These are phyloP conservation scores for Neocucurbitaria cava DNA, from an alignment of 2,329 filamentous ascomycete species.

Conservation along the genomic window DNA sequence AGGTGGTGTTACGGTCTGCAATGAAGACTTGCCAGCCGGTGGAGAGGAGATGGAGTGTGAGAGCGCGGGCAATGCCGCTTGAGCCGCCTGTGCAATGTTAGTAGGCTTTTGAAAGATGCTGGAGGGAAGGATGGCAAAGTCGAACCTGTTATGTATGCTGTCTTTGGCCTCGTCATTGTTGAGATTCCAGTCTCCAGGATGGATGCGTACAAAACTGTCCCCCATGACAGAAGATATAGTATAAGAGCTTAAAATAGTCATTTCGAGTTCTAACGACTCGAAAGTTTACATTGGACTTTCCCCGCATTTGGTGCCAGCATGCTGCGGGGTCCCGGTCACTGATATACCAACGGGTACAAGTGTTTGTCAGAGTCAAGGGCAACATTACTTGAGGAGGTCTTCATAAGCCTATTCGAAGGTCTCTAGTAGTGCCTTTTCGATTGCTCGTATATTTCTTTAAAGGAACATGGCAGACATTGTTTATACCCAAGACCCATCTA, in stretches of 20 bases:
- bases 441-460: too few relatives aligned
- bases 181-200: too few relatives aligned
- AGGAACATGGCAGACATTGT: too few relatives aligned
- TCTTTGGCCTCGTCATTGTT: constrained; percentile 6
- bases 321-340: background rate
- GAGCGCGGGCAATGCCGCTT: constrained; percentile 46
- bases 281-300: background rate
- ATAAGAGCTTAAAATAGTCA: background rate
- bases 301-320: background rate
- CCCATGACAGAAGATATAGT: background rate
- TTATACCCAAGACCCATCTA: too few relatives aligned
- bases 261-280: background rate
- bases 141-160: constrained; percentile 23
- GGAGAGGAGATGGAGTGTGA: constrained; percentile 37
- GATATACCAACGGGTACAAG: background rate
- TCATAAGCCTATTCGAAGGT: too few relatives aligned
- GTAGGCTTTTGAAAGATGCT: background rate
- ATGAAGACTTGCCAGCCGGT: constrained; percentile 58
- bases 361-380: too few relatives aligned
- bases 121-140: background rate
- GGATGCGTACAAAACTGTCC: background rate
- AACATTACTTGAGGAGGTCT: too few relatives aligned
- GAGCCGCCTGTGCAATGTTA: constrained; percentile 21
- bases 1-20: constrained; percentile 47
- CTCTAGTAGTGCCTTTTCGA: too few relatives aligned